Evolutionary conservation across 192 early-diverging fungal species (phyloP), one percentile per base, ranked within the genome.

Genomic region (Chytriomyces sp.): DNA sequence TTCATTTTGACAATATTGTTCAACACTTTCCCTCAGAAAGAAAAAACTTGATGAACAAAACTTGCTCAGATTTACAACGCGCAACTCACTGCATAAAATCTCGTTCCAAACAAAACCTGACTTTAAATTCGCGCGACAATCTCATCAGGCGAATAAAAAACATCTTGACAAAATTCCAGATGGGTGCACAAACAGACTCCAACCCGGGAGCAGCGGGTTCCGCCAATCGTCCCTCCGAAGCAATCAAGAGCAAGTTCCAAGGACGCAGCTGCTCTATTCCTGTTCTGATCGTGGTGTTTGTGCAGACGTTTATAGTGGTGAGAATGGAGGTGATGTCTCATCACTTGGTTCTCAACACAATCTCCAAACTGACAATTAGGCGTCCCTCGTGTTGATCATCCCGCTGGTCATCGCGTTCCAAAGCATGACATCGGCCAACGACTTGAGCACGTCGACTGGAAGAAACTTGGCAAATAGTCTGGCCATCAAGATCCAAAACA

Each of bases 221-320:
- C 5, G 16, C 16, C 53, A 1, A 0, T 3, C 13, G 53, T 20
- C 53, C 53, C 3, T 57, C 53, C 5, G 53, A 57, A 5, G 1
- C 13, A 0, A 57, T 57, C 53, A 57, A 57, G 53, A 57, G 53
- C 11, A 67, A 67, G 66, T 67, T 67, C 45, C 35, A 67, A 18
- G 66, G 66, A 28, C 66, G 66, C 18, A 16, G 43, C 10, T 67
- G 66, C 66, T 67, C 66, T 13, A n/a, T 67, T 23, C 66, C 66
- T 0, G 66, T 67, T 23, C 66, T 67, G 8, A 9, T 67, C 2
- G 66, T 67, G 4, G 66, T 67, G 43, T 67, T 67, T 47, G 44
- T 67, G 24, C 66, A 67, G 9, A 67, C 66, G 10, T 72, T 72
- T 24, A 72, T 72, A 9, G 70, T 72, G 70, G 70, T 72, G 60